phyloP scores from a whole-genome alignment of 1,284 basidiomycete species.

The Moniliophthora roreri region DNA sequence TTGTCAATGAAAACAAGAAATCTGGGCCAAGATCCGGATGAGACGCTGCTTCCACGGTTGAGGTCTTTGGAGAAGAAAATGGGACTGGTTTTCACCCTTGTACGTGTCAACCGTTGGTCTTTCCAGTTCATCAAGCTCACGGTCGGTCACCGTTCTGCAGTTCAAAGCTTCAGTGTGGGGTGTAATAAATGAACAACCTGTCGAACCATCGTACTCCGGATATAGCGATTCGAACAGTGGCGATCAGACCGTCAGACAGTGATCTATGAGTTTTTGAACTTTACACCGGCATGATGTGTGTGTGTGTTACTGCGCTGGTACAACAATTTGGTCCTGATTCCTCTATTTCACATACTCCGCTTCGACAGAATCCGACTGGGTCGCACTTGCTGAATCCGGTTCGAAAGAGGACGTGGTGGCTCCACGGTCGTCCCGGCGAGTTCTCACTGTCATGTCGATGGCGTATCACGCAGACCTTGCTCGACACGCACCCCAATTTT shows the following conservation, averaged over 20 bases:
- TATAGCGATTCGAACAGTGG: conserved; percentile 11
- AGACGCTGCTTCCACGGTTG: conserved; percentile 73
- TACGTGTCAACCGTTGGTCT: conserved; percentile 33
- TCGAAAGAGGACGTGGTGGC: no score
- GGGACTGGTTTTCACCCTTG: conserved; percentile 89
- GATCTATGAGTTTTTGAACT: no score
- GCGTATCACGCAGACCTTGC: no score
- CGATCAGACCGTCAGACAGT: conserved; percentile 36
- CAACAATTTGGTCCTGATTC: no score
- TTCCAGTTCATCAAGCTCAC: conserved; percentile 1
- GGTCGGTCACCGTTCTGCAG: conserved; percentile 37
- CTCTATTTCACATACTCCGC: no score
- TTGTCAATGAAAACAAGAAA: conserved; percentile 57
- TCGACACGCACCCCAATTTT: no score
- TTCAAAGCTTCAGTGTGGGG: conserved; percentile 97
- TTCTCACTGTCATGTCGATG: no score
- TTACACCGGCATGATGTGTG: conserved; percentile 16
- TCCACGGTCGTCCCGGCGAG: no score
- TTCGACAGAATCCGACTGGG: no score
- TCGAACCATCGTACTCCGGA: conserved; percentile 33
- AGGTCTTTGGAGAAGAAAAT: conserved; percentile 91
- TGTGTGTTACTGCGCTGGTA: conserved; percentile 3
- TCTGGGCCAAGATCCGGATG: conserved; percentile 71
- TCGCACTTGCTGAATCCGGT: no score
- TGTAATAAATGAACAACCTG: conserved; percentile 84